Percentiles rank a stretch among this genome's conserved stretches.
These are phyloP conservation scores for Lophium mytilinum DNA, from an alignment of 495 filamentous ascomycete genomes.

Conservation along the genomic window DNA sequence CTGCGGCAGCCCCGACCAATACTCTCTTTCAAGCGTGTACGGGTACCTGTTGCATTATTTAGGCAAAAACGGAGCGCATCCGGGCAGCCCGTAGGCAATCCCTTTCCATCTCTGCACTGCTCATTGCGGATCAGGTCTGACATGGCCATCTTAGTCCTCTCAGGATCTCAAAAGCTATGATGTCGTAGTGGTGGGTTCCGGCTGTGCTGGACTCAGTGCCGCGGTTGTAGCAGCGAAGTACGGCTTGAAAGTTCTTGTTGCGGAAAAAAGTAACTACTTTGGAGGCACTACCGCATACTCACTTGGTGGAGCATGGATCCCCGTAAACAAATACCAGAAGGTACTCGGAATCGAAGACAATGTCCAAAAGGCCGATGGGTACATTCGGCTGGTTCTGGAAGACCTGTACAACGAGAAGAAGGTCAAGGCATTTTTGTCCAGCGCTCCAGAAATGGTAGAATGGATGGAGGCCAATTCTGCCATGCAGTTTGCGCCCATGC, in stretches of 20 bases:
- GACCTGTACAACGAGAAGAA: constrained; percentile 11
- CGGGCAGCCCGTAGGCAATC: too few species aligned
- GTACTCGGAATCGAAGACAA: constrained; percentile 8
- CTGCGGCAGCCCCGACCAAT: too few species aligned
- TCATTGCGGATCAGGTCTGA: too few species aligned
- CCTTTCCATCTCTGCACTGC: too few species aligned
- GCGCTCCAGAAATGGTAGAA: constrained; percentile 25
- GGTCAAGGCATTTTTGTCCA: constrained; percentile 16
- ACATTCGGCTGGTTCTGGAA: constrained; percentile 13
- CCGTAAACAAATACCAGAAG: constrained; percentile 7
- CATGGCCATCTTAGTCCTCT: too few species aligned
- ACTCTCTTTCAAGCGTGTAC: too few species aligned
- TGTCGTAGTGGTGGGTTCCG: constrained; percentile 26
- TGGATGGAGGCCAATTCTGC: constrained; percentile 15
- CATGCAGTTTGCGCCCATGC: not conserved
- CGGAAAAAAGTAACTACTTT: constrained; percentile 21
- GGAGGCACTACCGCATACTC: constrained; percentile 27
- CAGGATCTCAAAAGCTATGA: not conserved
- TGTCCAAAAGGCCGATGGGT: constrained; percentile 19
- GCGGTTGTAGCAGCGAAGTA: constrained; percentile 18
- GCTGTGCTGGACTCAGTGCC: constrained; percentile 21
- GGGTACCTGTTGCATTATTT: too few species aligned
- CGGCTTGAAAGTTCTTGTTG: constrained; percentile 18
- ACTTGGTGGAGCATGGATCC: constrained; percentile 25
- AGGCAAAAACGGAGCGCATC: too few species aligned